Base-by-base conservation (phyloP, 306 rosid species). In the Lagenaria siceraria region DNA sequence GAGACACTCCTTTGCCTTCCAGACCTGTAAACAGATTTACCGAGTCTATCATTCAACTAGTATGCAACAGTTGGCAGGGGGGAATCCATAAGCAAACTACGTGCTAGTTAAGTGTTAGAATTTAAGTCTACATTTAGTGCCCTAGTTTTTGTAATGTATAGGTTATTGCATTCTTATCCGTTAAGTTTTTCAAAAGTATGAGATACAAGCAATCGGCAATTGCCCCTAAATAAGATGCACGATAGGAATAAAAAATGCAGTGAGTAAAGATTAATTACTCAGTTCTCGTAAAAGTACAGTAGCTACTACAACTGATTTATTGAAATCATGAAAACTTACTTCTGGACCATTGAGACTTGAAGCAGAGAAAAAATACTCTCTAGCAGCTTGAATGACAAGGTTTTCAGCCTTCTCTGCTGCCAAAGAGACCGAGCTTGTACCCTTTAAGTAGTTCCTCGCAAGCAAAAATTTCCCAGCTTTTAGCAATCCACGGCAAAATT, bases 391-490 rank as follows among this genome's bases (percentile, higher is more conserved):
- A 90, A 95, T 90, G 78, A 92, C 96, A 78, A 95, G 99, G 84
- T 80, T 89, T 89, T 95, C 97, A 70, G 96, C 99, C 88, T 92
- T 95, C 79, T 90, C 97, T 38, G 96, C 82, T 62, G 92, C 89
- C 85, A 95, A 89, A 81, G 88, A 82, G 87, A 92, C 93, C 36
- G 99, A 95, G 86, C 92, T 87, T 80, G 99, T 92, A 80, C 99
- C 99, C 86, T 85, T 95, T 82, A 95, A 85, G 83, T 95, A 95
- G 81, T 90, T 92, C 80, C 97, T 90, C 54, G 97, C 99, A 52
- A 95, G 99, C 83, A 97, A 92, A 84, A 95, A 95, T 84, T 87
- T 92, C 84, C 99, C 99, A 54, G 99, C 98, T 84, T 95, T 95
- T 69, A 95, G 90, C 83, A 95, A 87, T 71, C 99, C 99, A 80